Conservation (phyloP, 2,329 filamentous ascomycete species). For the Annulohypoxylon truncatum region DNA sequence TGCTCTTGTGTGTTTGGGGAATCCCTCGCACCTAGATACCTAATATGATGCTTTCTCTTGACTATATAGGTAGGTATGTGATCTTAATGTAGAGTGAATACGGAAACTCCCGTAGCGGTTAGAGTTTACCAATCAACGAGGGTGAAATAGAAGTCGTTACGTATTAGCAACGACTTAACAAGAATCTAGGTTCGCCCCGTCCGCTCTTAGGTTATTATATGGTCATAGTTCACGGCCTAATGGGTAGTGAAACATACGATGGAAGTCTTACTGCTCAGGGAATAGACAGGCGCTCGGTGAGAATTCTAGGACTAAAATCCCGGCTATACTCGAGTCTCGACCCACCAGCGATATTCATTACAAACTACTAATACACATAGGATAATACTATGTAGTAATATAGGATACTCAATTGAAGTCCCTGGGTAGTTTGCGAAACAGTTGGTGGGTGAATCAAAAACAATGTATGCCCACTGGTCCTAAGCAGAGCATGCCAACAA, state of each 20-base stretch:
- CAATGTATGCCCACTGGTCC: neutral
- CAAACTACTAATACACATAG: neutral
- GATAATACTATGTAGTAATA: neutral
- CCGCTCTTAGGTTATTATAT: neutral
- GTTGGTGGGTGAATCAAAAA: neutral
- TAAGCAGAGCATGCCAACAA: neutral
- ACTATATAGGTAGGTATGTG: neutral
- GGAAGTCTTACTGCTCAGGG: neutral
- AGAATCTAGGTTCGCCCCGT: neutral
- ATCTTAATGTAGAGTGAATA: neutral
- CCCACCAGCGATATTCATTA: neutral
- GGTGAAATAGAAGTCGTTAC: neutral
- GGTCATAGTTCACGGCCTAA: neutral
- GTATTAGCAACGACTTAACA: neutral
- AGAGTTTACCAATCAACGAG: neutral
- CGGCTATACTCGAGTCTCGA: neutral
- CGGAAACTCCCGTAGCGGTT: neutral
- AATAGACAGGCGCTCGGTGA: neutral
- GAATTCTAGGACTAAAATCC: neutral
- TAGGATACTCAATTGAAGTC: neutral
- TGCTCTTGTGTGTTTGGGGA: neutral
- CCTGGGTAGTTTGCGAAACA: neutral
- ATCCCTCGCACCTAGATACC: neutral
- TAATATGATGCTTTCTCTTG: neutral
- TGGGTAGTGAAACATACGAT: conserved; percentile 2